Conservation (phyloP, 108 stramenopile genomes). For the Nannochloropsis gaditana region DNA sequence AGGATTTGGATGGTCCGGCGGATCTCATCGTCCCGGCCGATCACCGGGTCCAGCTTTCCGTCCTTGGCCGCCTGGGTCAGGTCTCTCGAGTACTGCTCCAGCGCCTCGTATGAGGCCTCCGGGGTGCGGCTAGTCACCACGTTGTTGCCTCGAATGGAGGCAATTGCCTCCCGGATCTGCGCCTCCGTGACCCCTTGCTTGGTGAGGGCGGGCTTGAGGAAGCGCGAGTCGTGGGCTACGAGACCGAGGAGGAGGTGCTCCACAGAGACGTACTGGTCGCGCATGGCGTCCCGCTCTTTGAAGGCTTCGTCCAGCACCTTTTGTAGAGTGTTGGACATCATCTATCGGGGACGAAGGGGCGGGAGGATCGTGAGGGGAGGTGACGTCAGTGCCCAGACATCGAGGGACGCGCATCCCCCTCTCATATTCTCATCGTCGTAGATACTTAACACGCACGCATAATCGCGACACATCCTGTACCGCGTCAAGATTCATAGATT, state of each 20-base stretch:
- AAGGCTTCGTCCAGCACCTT: slow-evolving; percentile 43
- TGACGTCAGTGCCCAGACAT: background rate
- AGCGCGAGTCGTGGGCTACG: slow-evolving; percentile 42
- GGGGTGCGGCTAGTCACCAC: slow-evolving; percentile 52
- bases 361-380: slow-evolving; percentile 23
- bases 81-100: slow-evolving; percentile 88
- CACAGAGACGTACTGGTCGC: slow-evolving; percentile 50
- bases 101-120: slow-evolving; percentile 86
- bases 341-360: slow-evolving; percentile 41
- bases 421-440: background rate
- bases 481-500: background rate
- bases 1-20: slow-evolving; percentile 76
- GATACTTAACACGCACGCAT: slow-evolving; percentile 22
- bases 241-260: slow-evolving; percentile 56
- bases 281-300: slow-evolving; percentile 42
- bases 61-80: slow-evolving; percentile 84
- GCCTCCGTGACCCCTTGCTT: slow-evolving; percentile 36
- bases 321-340: slow-evolving; percentile 47
- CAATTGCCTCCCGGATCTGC: slow-evolving; percentile 42
- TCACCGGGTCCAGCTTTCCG: slow-evolving; percentile 90
- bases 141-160: slow-evolving; percentile 50
- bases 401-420: background rate
- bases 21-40: slow-evolving; percentile 88
- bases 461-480: background rate
- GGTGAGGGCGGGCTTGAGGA: slow-evolving; percentile 39